Evolutionary conservation across 2,329 filamentous ascomycete genomes (phyloP).

Genomic region (Emericellopsis cladophorae): DNA sequence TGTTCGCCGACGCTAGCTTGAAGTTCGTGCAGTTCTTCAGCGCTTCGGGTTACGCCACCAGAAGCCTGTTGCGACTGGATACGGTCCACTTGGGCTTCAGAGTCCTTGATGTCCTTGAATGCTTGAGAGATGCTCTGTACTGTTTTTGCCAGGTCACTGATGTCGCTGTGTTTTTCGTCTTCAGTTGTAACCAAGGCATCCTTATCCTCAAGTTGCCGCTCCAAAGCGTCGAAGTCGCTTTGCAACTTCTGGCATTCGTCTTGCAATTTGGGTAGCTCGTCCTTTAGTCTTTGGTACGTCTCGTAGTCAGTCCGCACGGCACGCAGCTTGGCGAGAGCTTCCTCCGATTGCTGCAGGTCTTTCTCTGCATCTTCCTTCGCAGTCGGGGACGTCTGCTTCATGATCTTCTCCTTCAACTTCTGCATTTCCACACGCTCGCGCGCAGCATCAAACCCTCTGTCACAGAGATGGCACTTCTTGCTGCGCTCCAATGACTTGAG

Average conservation of each 20-base stretch:
- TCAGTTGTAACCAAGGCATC: conserved; percentile 55
- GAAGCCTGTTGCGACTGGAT: conserved; percentile 66
- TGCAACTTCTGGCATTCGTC: conserved; percentile 50
- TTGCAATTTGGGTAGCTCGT: conserved; percentile 58
- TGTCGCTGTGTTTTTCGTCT: conserved; percentile 53
- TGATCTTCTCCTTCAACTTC: conserved; percentile 55
- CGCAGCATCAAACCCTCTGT: conserved; percentile 49
- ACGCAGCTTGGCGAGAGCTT: conserved; percentile 44
- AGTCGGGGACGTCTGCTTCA: conserved; percentile 47
- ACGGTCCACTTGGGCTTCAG: conserved; percentile 61
- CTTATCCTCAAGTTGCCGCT: conserved; percentile 51
- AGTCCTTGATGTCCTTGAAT: conserved; percentile 56
- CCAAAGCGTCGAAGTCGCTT: conserved; percentile 44
- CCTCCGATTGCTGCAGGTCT: conserved; percentile 38
- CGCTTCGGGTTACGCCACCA: conserved; percentile 50
- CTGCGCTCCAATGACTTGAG: conserved; percentile 52
- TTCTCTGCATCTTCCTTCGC: conserved; percentile 49
- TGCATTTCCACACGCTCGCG: conserved; percentile 41
- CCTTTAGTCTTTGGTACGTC: conserved; percentile 55
- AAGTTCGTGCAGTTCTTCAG: conserved; percentile 75
- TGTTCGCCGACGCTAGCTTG: conserved; percentile 56
- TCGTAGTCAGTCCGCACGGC: conserved; percentile 59
- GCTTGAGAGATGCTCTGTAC: conserved; percentile 65
- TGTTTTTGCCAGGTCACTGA: conserved; percentile 65
- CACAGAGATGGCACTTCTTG: conserved; percentile 67